Percentiles rank a stretch among this genome's conserved stretches.
Evolutionary conservation across 2,329 filamentous ascomycete genomes (phyloP).

Genomic region (Orbilia blumenaviensis): DNA sequence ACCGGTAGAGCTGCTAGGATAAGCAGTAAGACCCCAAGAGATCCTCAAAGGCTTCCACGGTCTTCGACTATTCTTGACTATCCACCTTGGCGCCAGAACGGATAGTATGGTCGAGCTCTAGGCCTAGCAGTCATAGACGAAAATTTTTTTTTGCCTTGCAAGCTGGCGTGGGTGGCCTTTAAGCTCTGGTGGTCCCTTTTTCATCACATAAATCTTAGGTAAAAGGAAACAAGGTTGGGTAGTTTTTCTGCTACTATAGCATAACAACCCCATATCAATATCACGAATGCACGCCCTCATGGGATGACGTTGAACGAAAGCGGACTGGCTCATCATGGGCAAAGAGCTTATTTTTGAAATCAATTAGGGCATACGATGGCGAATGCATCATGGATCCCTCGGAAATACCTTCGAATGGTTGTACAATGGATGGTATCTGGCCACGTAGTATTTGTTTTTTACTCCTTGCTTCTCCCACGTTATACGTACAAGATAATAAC

Average conservation of each 20-base stretch:
- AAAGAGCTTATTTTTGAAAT: slow-evolving; percentile 46
- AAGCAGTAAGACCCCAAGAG: slow-evolving; percentile 3
- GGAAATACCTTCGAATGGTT: slow-evolving; percentile 21
- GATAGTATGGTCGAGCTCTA: slow-evolving; percentile 22
- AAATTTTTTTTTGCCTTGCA: slow-evolving; percentile 7
- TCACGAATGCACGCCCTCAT: slow-evolving; percentile 26
- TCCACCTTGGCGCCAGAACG: slow-evolving; percentile 21
- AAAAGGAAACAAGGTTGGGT: slow-evolving; percentile 48
- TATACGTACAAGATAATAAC: slow-evolving; percentile 24
- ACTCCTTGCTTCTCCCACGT: slow-evolving; percentile 6
- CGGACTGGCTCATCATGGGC: slow-evolving; percentile 10
- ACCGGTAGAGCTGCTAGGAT: slow-evolving; percentile 10
- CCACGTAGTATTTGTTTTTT: slow-evolving; percentile 42
- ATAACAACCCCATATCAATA: slow-evolving; percentile 18
- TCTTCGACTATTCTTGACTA: slow-evolving; percentile 2
- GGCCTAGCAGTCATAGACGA: slow-evolving; percentile 30
- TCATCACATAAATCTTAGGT: slow-evolving; percentile 50
- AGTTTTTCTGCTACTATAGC: slow-evolving; percentile 1
- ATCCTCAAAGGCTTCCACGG: slow-evolving; percentile 8
- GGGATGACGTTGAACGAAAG: slow-evolving; percentile 46
- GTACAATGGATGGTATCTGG: slow-evolving; percentile 32
- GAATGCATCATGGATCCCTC: slow-evolving; percentile 17
- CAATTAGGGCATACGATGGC: slow-evolving; percentile 19
- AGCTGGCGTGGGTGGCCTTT: slow-evolving; percentile 22
- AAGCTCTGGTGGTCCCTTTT: slow-evolving; percentile 29